Base-by-base conservation (phyloP, 176 grass and related monocot species). In the Elymus sibiricus region DNA sequence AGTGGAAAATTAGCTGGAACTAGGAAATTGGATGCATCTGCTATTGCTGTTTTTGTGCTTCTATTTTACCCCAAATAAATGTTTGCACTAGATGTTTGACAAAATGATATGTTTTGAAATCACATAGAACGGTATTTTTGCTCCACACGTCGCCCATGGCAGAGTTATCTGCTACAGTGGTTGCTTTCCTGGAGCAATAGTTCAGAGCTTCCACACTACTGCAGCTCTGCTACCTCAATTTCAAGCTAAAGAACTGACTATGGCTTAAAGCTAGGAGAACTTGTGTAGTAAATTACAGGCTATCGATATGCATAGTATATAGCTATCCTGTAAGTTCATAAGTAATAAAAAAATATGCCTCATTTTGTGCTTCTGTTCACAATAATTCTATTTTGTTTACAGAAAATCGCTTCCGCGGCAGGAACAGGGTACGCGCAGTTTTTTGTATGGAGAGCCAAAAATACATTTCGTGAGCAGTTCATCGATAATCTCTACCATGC, bases 381-480 rank as follows among this genome's bases (percentile, higher is more conserved):
- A 78, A 25, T 66, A 77, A 71, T 77, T 67, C 17, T 10, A 55
- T 83, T 31, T n/a, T 92, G 26, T 84, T 79, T 82, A 82, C 86
- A 94, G 94, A 92, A 83, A 97, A 81, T 92, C 26, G 11, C 16
- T 70, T 82, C 83, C 40, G 67, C 70, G n/a, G 37, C 76, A 72
- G 87, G 63, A 85, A 42, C 80, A 24, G 92, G 86, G 28, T 72
- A 80, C 27, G 9, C 86, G 67, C 53, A 74, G 29, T 80, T 90
- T 71, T 97, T 85, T 87, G 85, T 94, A 69, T 97, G 94, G 94
- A 89, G 84, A 76, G 65, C 85, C 26, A 97, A 90, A 74, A 84
- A 70, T 70, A 79, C 77, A 67, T 85, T 89, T 79, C 85, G 58
- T 85, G 87, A 97, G 65, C 73, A 88, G 27, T 77, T 90, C 44